phyloP scores from a whole-genome alignment of 1,139 yeast genomes.

The Yamadazyma triangularis region DNA sequence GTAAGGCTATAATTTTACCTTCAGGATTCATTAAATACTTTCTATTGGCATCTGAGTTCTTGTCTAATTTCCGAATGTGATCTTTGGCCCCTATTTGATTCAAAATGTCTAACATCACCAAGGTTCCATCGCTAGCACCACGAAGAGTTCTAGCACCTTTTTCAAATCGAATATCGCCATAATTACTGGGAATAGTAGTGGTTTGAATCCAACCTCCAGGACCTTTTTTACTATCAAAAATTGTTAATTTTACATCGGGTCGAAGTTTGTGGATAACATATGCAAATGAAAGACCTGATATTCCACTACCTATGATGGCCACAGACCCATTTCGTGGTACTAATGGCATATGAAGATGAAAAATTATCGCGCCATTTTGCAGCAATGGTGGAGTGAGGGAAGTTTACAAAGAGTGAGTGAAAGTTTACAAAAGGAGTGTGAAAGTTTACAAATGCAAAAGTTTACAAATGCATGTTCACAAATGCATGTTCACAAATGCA shows the following conservation, averaged over 20 bases:
- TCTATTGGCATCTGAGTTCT: conserved; percentile 51
- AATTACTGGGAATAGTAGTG: conserved; percentile 13
- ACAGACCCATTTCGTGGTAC: conserved; percentile 34
- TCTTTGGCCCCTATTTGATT: conserved; percentile 36
- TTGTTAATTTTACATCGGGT: conserved; percentile 62
- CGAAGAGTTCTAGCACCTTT: conserved; percentile 76
- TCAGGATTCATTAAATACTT: conserved; percentile 49
- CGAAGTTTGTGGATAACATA: conserved; percentile 66
- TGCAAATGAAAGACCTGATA: conserved; percentile 78
- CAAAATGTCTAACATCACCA: conserved; percentile 56
- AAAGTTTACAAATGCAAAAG: no score
- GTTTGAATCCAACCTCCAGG: conserved; percentile 84
- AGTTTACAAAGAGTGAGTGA: no score
- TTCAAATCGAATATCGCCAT: conserved; percentile 33
- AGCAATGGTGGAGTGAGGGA: no score
- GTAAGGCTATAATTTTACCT: conserved; percentile 47
- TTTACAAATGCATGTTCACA: no score
- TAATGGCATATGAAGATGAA: no score
- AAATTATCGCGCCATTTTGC: no score
- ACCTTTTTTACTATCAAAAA: conserved; percentile 51
- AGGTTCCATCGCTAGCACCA: conserved; percentile 64
- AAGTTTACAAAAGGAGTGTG: no score
- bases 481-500: no score
- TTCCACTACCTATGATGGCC: conserved; percentile 81
- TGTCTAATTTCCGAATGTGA: conserved; percentile 46